A percentile compares a stretch with the other conserved stretches of the same genome.
These are phyloP conservation scores for Spiromastix sp. DNA, from an alignment of 2,329 filamentous ascomycete genomes.

Conservation along the genomic window DNA sequence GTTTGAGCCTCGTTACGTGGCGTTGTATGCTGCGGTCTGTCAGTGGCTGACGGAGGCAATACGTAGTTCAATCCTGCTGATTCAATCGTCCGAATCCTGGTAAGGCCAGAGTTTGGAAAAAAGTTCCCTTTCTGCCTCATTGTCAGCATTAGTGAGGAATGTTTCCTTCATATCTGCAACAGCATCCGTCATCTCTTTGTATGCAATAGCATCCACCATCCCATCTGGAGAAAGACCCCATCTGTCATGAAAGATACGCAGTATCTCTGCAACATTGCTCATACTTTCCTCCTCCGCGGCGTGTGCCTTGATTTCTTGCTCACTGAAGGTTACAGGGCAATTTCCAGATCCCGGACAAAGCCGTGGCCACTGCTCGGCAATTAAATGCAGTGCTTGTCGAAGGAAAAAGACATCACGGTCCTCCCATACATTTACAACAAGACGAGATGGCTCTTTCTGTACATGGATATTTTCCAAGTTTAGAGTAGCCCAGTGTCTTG, in stretches of 20 bases:
- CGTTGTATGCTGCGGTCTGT: too few relatives aligned
- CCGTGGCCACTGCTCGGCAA: too few relatives aligned
- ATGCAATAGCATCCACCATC: not conserved
- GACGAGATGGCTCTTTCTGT: too few relatives aligned
- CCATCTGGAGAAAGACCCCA: not conserved
- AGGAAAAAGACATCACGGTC: too few relatives aligned
- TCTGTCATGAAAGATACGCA: constrained; percentile 1
- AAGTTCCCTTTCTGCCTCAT: constrained; percentile 1
- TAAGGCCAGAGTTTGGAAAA: constrained; percentile 1
- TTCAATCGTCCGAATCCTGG: not conserved
- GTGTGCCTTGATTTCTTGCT: not conserved
- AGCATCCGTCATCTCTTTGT: not conserved
- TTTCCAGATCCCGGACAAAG: constrained; percentile 1
- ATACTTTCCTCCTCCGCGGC: constrained; percentile 1
- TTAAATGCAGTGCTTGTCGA: too few relatives aligned
- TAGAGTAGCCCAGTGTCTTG: constrained; percentile 2
- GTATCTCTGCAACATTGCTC: not conserved
- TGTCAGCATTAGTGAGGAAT: too few relatives aligned
- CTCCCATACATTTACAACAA: too few relatives aligned
- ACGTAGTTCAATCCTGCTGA: too few relatives aligned
- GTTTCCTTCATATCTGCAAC: too few relatives aligned
- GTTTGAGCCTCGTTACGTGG: too few relatives aligned
- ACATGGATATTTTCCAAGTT: too few relatives aligned
- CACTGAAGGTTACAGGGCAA: not conserved
- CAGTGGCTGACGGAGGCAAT: too few relatives aligned